Conservation (phyloP, 805 yeast species). For the Blastobotrys muscicola region DNA sequence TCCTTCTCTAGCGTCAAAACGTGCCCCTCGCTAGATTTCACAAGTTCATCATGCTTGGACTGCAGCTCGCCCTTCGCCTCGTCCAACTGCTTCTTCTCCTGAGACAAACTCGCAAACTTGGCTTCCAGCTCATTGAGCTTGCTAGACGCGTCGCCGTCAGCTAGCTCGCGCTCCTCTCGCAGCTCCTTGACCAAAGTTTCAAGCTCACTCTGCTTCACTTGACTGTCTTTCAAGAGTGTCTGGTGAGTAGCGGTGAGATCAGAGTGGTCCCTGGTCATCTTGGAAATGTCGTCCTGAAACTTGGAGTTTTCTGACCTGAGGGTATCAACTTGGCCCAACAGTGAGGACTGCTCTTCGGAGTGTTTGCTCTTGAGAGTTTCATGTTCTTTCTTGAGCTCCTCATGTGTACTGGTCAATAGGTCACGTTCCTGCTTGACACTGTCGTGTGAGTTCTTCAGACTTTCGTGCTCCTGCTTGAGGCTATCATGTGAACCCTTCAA, state of each 20-base stretch:
- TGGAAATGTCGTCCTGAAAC: neutral
- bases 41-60: neutral
- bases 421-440: neutral
- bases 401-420: neutral
- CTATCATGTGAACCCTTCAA: neutral
- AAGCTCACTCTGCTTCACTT: neutral
- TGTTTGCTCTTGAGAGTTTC: neutral
- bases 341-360: too few relatives aligned
- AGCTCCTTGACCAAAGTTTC: neutral
- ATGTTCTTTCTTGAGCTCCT: neutral
- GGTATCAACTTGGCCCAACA: too few relatives aligned
- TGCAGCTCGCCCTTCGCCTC: slow-evolving; percentile 1
- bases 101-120: slow-evolving; percentile 1
- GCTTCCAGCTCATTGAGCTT: neutral
- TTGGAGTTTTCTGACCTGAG: neutral
- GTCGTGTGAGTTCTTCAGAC: neutral
- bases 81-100: slow-evolving; percentile 4
- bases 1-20: neutral
- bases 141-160: neutral
- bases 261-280: neutral
- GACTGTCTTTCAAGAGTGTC: neutral
- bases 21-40: neutral
- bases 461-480: neutral
- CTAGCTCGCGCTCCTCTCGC: slow-evolving; percentile 1
- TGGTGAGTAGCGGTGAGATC: neutral